Evolutionary conservation across 2,329 filamentous ascomycete genomes (phyloP), one percentile per base, ranked within the genome.

Genomic region (Xylaria sp.): DNA sequence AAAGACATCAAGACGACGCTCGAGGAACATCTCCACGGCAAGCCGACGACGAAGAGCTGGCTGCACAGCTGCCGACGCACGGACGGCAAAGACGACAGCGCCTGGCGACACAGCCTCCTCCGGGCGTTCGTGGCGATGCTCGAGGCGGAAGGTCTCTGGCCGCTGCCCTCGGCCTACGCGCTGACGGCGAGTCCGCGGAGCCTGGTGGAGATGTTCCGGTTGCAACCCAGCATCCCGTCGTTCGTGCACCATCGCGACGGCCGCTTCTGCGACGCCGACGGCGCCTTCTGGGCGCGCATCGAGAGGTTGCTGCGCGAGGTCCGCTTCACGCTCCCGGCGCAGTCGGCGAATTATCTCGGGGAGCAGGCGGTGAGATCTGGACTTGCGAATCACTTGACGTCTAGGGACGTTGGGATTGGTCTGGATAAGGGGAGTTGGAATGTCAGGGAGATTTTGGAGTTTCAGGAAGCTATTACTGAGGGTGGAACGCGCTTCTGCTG

Each of bases 1-100:
- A 55, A 57, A n/a, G 58, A 63, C 4, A 64, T 69, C 13, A 69
- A 64, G n/a, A 23, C 42, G 1, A 62, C 60, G 4, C 60, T 72
- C 27, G 65, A 68, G 13, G 21, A 55, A 6, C 70, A 71, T n/a
- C 69, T 72, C 13, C 29, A 58, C 12, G 69, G 69, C 32, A 54
- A 8, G 2, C n/a, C 32, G 27, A 37, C 32, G 27, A 37, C 18
- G 27, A 9, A 32, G 5, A 42, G 1, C 27, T 27, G 42, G 42
- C 32, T 55, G 1, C 55, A n/a, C n/a, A n/a, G 23, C 37, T 72
- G 70, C 42, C 9, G 32, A 13, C 70, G 69, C 8, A 51, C 29
- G 23, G 70, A 72, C 54, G 61, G 59, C 4, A 5, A 9, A 8
- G 60, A 72, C 42, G 70, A 72, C 40, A 5, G 13, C 10, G 48